These are phyloP conservation scores for Botrytis elliptica DNA, from an alignment of 2,329 filamentous ascomycete genomes.

Conservation along the genomic window DNA sequence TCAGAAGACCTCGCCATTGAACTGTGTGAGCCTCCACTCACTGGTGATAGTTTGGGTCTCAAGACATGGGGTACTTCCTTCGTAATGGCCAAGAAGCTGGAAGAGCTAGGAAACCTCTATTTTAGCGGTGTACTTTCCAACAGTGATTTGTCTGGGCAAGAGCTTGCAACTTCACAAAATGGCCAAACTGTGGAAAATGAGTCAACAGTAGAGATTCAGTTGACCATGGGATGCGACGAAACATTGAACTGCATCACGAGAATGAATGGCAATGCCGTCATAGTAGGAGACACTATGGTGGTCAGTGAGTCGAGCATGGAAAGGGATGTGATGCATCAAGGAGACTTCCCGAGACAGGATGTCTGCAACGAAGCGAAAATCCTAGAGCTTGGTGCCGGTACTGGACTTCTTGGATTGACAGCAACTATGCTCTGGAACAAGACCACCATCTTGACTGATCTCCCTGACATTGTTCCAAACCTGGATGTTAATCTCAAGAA, in stretches of 20 bases:
- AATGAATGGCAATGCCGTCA: not conserved
- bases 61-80: constrained; percentile 97
- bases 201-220: not conserved
- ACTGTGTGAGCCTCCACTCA: constrained; percentile 83
- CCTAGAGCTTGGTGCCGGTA: constrained; percentile 86
- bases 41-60: constrained; percentile 81
- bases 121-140: constrained; percentile 41
- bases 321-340: not conserved
- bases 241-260: not conserved
- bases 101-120: constrained; percentile 39
- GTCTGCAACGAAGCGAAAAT: constrained; percentile 36
- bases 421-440: constrained; percentile 70
- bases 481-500: constrained; percentile 74
- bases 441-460: constrained; percentile 73
- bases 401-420: constrained; percentile 84
- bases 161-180: not conserved
- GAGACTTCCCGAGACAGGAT: not conserved
- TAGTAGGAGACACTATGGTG: not conserved
- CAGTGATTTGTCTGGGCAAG: not conserved
- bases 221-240: constrained; percentile 3
- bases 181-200: not conserved
- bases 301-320: not conserved
- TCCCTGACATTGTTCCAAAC: constrained; percentile 81
- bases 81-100: constrained; percentile 73
- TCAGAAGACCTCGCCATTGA: constrained; percentile 56